phyloP scores from a whole-genome alignment of 495 filamentous ascomycete genomes.

The Viridothelium virens region DNA sequence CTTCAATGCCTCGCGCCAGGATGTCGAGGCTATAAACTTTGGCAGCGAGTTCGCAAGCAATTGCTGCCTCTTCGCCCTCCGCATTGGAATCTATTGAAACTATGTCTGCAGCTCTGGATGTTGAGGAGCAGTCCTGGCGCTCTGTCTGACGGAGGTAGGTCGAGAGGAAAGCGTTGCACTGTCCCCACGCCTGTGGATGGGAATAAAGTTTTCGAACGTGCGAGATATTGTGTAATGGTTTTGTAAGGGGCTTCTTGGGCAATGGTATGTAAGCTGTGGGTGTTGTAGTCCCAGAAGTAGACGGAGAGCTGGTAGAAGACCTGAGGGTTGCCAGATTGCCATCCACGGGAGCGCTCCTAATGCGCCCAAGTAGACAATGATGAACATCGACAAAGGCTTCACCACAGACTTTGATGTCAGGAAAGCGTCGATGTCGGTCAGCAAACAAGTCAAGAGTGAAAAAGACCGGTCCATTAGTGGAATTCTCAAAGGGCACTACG shows the following conservation, averaged over 20 bases:
- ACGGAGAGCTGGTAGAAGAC: neutral
- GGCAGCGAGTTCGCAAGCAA: slow-evolving; percentile 68
- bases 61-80: slow-evolving; percentile 57
- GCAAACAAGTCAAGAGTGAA: slow-evolving; percentile 82
- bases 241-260: slow-evolving; percentile 25
- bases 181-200: slow-evolving; percentile 90
- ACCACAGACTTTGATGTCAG: slow-evolving; percentile 61
- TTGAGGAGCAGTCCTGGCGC: slow-evolving; percentile 77
- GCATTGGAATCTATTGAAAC: slow-evolving; percentile 50
- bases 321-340: neutral
- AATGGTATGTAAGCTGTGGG: slow-evolving; percentile 19
- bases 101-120: slow-evolving; percentile 71
- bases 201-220: slow-evolving; percentile 59
- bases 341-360: neutral
- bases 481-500: slow-evolving; percentile 94
- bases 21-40: slow-evolving; percentile 56
- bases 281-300: slow-evolving; percentile 18
- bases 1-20: slow-evolving; percentile 70
- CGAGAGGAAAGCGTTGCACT: slow-evolving; percentile 71
- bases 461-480: slow-evolving; percentile 83
- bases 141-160: slow-evolving; percentile 60
- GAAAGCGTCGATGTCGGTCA: slow-evolving; percentile 52
- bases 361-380: slow-evolving; percentile 66
- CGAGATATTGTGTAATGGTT: slow-evolving; percentile 36
- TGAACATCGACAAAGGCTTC: slow-evolving; percentile 80